Base-by-base conservation (phyloP, 352 stramenopile genomes). In the Globisporangium viniferum region DNA sequence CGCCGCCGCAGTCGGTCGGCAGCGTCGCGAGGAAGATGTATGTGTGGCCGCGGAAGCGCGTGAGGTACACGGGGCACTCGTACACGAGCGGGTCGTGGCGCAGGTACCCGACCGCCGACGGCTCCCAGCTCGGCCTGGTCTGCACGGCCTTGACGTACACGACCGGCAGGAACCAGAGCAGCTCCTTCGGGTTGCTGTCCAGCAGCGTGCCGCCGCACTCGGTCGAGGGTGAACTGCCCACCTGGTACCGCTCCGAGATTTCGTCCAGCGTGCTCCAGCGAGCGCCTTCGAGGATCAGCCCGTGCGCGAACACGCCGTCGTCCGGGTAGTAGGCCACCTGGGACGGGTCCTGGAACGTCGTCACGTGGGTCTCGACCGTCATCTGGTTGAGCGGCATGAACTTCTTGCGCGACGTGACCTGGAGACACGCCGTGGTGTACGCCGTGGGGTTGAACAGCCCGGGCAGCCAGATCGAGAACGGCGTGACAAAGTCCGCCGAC, bases 21-120 rank as follows among this genome's bases (percentile, higher is more conserved):
- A 99, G 76, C 51, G 97, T 99, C 8, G 96, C 95, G 44, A 99
- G 76, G 69, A 98, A 98, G 46, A 99, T 91, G 76, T 98, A 99
- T 31, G 94, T 99, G 62, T 97, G 93, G 2, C 97, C 96, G 31
- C 97, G 89, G 79, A 98, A 98, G n/a, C 91, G 97, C 12, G 97
- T 99, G 49, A 98, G 92, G 76, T 99, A 99, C 18, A 99, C 92
- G 9, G 97, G 97, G 54, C 92, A 98, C 77, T 99, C 95, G 80
- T 98, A 99, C 27, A 98, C 88, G 58, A 84, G 86, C 10, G 88
- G 81, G 64, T 96, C 86, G 73, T 98, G 91, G 33, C 97, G 89
- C 60, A 99, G 69, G 70, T 99, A 99, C 24, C 97, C 97, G 27
- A 99, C 97, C 7, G 93, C 86, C 36, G 93, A 98, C 29, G 95